Evolutionary conservation across 1,139 yeast genomes (phyloP), one percentile per base, ranked within the genome.

Genomic region (Hyphopichia pseudoburtonii): DNA sequence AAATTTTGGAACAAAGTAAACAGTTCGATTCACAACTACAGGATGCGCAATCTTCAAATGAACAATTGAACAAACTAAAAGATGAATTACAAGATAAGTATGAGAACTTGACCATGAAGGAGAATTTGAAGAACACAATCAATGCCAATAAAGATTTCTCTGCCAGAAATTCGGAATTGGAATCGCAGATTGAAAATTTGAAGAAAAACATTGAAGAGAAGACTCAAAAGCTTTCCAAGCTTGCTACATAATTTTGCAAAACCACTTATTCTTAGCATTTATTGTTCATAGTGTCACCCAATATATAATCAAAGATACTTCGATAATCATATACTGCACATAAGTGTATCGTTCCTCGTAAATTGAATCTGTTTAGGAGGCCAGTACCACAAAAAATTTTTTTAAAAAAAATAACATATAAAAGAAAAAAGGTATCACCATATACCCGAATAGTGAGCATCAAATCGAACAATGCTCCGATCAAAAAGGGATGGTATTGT

Each of bases 61-160:
- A 51, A 9, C 31, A 49, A 17, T 56, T 68, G 35, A 30, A 35
- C 4, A 36, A 32, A 2, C 34, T 44, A 17, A 49, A 52, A 32
- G 50, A 48, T 14, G 51, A 53, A 9, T 52, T 69, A 30, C 57
- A 62, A 40, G 44, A 43, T 16, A 57, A 59, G 39, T 67, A 66
- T 40, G 70, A 64, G 37, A 56, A 60, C 30, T 58, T 71, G 39
- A 69, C 70, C 25, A 70, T 71, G 77, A 67, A 70, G 40, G 71
- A 67, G 44, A 71, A 71, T 42, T 56, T 71, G 38, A 62, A 58
- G 40, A 70, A 71, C 42, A 70, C 77, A 1, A 69, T 66, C 37
- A 65, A 69, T 46, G 76, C 76, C 19, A 71, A 71, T 45, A 49
- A 60, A 43, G 77, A 70, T 30, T 70, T 71, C 44, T 57, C 62